A percentile compares a stretch with the other conserved stretches of the same genome.
Evolutionary conservation across 176 grass and related monocot genomes (phyloP).

Genomic region (Eragrostis nindensis): DNA sequence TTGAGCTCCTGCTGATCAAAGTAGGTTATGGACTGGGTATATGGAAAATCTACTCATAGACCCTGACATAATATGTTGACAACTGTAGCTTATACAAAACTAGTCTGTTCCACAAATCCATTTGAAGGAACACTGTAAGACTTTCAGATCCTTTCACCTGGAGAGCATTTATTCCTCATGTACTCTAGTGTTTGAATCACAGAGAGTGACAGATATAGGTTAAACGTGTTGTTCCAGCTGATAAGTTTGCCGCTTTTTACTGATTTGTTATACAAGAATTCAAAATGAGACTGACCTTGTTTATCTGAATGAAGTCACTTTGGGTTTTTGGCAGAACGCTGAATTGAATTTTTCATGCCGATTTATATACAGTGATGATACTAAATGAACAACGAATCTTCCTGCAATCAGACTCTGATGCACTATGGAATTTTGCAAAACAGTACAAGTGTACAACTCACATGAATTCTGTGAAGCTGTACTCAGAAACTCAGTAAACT

Average conservation of each 20-base stretch:
- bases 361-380: not conserved
- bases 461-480: not conserved
- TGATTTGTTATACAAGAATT: not conserved
- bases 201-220: constrained; percentile 21
- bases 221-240: constrained; percentile 4
- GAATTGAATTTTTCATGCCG: not conserved
- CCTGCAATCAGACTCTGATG: not conserved
- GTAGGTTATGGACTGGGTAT: constrained; percentile 84
- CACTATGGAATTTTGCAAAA: not conserved
- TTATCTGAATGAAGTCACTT: not conserved
- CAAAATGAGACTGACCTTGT: not conserved
- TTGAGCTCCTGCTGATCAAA: constrained; percentile 88
- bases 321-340: not conserved
- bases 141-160: constrained; percentile 12
- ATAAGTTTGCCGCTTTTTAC: constrained; percentile 8
- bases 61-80: constrained; percentile 8
- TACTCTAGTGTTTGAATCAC: constrained; percentile 25
- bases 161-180: not conserved
- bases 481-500: not conserved
- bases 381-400: not conserved
- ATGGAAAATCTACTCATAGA: constrained; percentile 80
- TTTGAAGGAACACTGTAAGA: constrained; percentile 29
- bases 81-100: constrained; percentile 19
- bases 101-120: not conserved
- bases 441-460: no score